phyloP scores from a whole-genome alignment of 2,329 filamentous ascomycete species.

The Dactylonectria estremocensis region DNA sequence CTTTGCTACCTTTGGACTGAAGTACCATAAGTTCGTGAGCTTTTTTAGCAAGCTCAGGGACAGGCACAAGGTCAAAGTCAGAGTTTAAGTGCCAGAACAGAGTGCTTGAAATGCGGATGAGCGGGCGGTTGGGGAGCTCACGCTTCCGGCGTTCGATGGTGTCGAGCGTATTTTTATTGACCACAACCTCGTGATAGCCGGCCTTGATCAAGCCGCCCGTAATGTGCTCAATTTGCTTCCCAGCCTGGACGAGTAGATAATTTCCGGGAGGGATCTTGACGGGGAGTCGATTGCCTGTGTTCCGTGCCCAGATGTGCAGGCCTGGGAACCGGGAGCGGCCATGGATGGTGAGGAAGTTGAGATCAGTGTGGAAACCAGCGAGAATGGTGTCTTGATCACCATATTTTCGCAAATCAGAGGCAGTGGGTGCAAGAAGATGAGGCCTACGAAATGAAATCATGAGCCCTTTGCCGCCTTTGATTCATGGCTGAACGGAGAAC shows the following conservation, averaged over 20 bases:
- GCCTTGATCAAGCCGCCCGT: constrained; percentile 74
- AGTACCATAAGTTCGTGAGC: constrained; percentile 62
- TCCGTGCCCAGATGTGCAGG: constrained; percentile 75
- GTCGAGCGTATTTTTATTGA: constrained; percentile 67
- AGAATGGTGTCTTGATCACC: constrained; percentile 70
- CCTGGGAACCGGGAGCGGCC: constrained; percentile 74
- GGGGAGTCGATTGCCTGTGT: constrained; percentile 71
- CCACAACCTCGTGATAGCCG: constrained; percentile 74
- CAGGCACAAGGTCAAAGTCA: constrained; percentile 68
- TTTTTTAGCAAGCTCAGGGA: constrained; percentile 62
- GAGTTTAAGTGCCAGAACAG: constrained; percentile 74
- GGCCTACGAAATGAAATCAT: constrained; percentile 56
- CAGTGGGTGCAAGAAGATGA: constrained; percentile 73
- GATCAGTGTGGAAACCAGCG: constrained; percentile 75
- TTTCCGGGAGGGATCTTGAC: constrained; percentile 72
- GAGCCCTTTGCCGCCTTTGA: not conserved
- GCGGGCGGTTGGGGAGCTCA: constrained; percentile 64
- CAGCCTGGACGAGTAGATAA: constrained; percentile 73
- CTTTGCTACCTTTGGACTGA: constrained; percentile 64
- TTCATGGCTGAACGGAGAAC: not conserved
- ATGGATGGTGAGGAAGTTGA: constrained; percentile 77
- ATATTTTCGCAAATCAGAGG: constrained; percentile 70
- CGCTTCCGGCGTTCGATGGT: constrained; percentile 61
- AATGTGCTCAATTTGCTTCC: constrained; percentile 75
- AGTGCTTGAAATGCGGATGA: constrained; percentile 72